phyloP scores from a whole-genome alignment of 306 rosid genomes.

The Begonia fuchsioides region DNA sequence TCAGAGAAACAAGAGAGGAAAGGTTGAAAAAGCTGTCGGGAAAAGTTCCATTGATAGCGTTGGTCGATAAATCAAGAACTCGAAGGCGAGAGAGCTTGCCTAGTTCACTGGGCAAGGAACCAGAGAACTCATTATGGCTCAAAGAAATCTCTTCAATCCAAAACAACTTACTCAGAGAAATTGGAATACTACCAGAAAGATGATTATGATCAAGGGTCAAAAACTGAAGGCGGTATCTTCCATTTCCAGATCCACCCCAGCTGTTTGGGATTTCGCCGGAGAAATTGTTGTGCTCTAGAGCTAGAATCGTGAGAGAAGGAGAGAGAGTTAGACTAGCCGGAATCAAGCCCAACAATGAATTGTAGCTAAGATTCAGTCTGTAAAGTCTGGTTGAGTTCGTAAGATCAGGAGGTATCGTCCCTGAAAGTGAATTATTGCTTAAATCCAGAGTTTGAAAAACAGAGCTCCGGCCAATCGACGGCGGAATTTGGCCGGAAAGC shows the following conservation, averaged over 20 bases:
- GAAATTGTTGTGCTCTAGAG: constrained; percentile 63
- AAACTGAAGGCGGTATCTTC: constrained; percentile 27
- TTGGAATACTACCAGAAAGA: constrained; percentile 52
- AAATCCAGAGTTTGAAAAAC: constrained; percentile 76
- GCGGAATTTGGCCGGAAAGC: constrained; percentile 69
- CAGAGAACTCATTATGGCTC: constrained; percentile 47
- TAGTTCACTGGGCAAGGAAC: constrained; percentile 52
- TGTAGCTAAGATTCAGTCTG: constrained; percentile 68
- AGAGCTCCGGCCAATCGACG: constrained; percentile 57
- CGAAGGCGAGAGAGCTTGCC: constrained; percentile 45
- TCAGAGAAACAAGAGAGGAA: constrained; percentile 38
- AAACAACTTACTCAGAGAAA: constrained; percentile 37
- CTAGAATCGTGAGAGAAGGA: constrained; percentile 40
- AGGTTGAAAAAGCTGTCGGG: constrained; percentile 51
- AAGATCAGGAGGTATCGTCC: constrained; percentile 57
- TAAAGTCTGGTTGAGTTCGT: constrained; percentile 46
- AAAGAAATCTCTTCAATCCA: constrained; percentile 41
- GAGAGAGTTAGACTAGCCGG: constrained; percentile 37
- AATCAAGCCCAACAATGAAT: constrained; percentile 63
- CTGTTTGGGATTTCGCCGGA: constrained; percentile 52
- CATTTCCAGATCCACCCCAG: constrained; percentile 40
- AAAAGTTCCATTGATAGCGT: constrained; percentile 56
- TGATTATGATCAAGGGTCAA: constrained; percentile 54
- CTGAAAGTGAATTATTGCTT: constrained; percentile 56
- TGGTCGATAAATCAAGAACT: constrained; percentile 58